Evolutionary conservation across 2,329 filamentous ascomycete genomes (phyloP).

Genomic region (Neurospora crassa): DNA sequence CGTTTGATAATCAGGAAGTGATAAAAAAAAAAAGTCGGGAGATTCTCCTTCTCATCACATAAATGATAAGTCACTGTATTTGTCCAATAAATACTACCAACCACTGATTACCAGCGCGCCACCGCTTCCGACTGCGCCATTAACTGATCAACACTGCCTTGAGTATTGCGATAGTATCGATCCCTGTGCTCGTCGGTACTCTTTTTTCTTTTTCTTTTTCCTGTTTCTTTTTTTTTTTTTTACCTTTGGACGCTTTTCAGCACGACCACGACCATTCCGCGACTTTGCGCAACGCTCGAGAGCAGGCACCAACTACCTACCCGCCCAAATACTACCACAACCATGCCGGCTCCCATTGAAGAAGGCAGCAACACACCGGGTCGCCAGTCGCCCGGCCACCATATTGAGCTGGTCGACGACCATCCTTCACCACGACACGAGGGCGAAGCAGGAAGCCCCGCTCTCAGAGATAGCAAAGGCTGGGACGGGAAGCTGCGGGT

Average conservation of each 20-base stretch:
- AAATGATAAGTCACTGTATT: not conserved
- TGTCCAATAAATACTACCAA: not conserved
- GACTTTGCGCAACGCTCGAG: not conserved
- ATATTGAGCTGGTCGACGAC: slow-evolving; percentile 41
- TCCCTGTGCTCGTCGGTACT: not conserved
- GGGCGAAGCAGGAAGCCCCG: slow-evolving; percentile 32
- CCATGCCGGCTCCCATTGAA: slow-evolving; percentile 34
- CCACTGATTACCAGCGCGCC: not conserved
- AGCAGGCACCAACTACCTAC: not conserved
- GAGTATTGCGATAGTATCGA: not conserved
- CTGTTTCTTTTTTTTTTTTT: no score
- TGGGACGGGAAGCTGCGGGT: slow-evolving; percentile 81
- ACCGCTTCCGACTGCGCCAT: not conserved
- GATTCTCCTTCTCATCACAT: not conserved
- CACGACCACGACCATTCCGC: not conserved
- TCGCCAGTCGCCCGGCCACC: slow-evolving; percentile 18
- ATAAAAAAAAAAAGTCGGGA: not conserved
- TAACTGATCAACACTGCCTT: not conserved
- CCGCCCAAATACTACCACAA: slow-evolving; percentile 8
- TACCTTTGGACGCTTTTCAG: not conserved
- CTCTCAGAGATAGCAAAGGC: slow-evolving; percentile 52
- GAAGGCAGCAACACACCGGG: slow-evolving; percentile 25
- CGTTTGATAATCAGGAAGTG: not conserved
- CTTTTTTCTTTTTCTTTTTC: no score
- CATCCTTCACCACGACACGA: slow-evolving; percentile 29